Evolutionary conservation across 495 filamentous ascomycete species (phyloP).

Genomic region (Xanthoparmelia taractica): DNA sequence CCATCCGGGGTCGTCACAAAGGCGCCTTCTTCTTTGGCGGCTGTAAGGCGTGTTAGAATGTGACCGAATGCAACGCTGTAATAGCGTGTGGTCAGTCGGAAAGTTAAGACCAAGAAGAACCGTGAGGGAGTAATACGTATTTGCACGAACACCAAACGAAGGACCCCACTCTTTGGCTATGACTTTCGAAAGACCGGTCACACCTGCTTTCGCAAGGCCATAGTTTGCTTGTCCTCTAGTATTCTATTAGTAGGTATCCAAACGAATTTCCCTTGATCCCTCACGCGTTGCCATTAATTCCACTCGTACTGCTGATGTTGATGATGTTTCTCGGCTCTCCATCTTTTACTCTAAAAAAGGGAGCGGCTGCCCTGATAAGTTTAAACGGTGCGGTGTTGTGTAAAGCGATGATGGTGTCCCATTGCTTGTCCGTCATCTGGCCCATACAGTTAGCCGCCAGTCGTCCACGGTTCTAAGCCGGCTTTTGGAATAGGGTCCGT

Average conservation of each 20-base stretch:
- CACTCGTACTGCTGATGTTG: slow-evolving; percentile 73
- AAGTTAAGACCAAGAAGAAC: neutral
- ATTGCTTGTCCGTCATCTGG: slow-evolving; percentile 83
- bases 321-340: slow-evolving; percentile 68
- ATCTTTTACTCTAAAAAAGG: slow-evolving; percentile 81
- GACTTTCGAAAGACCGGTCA: slow-evolving; percentile 71
- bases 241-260: neutral
- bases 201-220: slow-evolving; percentile 71
- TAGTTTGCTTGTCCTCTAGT: slow-evolving; percentile 73
- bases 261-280: neutral
- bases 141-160: slow-evolving; percentile 70
- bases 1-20: slow-evolving; percentile 70
- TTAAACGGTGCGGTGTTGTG: slow-evolving; percentile 80
- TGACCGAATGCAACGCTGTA: slow-evolving; percentile 61
- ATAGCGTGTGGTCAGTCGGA: neutral
- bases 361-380: slow-evolving; percentile 66
- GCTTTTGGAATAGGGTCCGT: neutral
- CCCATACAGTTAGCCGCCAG: neutral
- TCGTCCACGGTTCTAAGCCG: neutral
- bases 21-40: slow-evolving; percentile 69
- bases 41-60: slow-evolving; percentile 70
- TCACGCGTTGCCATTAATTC: slow-evolving; percentile 72
- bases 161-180: slow-evolving; percentile 93
- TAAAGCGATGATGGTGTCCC: slow-evolving; percentile 73
- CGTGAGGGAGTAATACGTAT: slow-evolving; percentile 42